Base-by-base conservation (phyloP, 345 rosid genomes). In the Ricinus communis region DNA sequence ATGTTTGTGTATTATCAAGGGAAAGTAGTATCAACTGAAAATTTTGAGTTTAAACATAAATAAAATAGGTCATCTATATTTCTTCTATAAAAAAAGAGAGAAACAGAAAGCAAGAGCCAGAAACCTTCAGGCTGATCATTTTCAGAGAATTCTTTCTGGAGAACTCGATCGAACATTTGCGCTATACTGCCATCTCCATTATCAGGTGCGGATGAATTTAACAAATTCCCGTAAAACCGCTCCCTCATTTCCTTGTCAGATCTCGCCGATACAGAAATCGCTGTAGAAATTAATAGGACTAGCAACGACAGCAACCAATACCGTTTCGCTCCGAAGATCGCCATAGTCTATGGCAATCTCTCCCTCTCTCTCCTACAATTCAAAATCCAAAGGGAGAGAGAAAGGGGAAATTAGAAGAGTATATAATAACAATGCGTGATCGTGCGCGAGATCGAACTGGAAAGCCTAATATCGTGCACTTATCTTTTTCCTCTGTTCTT, bases 91-190 rank as follows among this genome's bases (percentile, higher is more conserved):
- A 21, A 8, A 33, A 8, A 30, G 19, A 56, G 40, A n/a, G 50
- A 38, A 5, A 10, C 7, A 59, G 40, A 58, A 65, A 70, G 10
- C 22, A 72, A 54, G 11, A 65, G 59, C 18, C 75, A 40, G n/a
- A n/a, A 70, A 95, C 99, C 99, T 84, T 90, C 93, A 80, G 91
- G 84, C 56, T 87, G 97, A 59, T 95, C 99, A 74, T 89, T 89
- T 50, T 92, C 96, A 18, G 97, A 81, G 84, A 96, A 92, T 76
- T 93, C 99, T 75, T 96, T 96, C 82, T 93, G 90, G 16, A 96
- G 90, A 66, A 93, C 98, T 31, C 88, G 85, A 82, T 93, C 96
- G 85, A 96, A 93, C 87, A 96, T 96, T 82, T 91, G 76, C 22
- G 98, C 98, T 46, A 96, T 89, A 68, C 91, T 96, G 13, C 90